These are phyloP conservation scores for Senna siamea DNA, from an alignment of 306 rosid species.

Conservation along the genomic window DNA sequence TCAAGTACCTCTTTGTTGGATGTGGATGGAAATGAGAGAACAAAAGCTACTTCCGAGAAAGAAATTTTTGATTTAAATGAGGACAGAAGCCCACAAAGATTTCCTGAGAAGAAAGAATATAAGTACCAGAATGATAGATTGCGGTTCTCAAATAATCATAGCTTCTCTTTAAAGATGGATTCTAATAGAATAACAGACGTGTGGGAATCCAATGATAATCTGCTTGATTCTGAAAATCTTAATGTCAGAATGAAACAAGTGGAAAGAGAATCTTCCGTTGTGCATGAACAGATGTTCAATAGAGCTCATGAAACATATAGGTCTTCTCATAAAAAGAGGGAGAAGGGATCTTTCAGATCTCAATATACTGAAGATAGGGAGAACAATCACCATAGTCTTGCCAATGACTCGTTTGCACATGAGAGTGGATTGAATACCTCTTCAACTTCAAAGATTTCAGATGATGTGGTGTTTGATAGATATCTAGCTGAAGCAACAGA, in stretches of 20 bases:
- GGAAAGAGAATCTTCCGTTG: slow-evolving; percentile 63
- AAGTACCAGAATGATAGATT: slow-evolving; percentile 49
- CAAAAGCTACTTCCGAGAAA: slow-evolving; percentile 36
- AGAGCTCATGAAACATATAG: slow-evolving; percentile 44
- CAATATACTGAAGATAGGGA: slow-evolving; percentile 39
- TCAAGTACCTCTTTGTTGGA: slow-evolving; percentile 37
- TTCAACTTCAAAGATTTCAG: slow-evolving; percentile 61
- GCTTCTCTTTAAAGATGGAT: slow-evolving; percentile 58
- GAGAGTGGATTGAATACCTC: slow-evolving; percentile 53
- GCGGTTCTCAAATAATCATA: slow-evolving; percentile 51
- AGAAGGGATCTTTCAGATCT: slow-evolving; percentile 42
- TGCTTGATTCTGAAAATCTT: slow-evolving; percentile 57
- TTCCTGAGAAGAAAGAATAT: slow-evolving; percentile 45
- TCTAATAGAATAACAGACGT: slow-evolving; percentile 45
- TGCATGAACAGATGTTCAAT: slow-evolving; percentile 57
- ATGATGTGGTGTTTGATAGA: slow-evolving; percentile 74
- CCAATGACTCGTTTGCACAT: slow-evolving; percentile 41
- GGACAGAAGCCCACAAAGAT: slow-evolving; percentile 34
- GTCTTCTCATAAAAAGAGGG: slow-evolving; percentile 49
- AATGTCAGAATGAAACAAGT: slow-evolving; percentile 54
- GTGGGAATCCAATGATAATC: slow-evolving; percentile 59
- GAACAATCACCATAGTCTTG: slow-evolving; percentile 35
- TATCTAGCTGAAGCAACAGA: slow-evolving; percentile 76
- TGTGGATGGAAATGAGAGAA: slow-evolving; percentile 42
- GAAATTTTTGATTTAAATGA: slow-evolving; percentile 40